Base-by-base conservation (phyloP, 331 rosid species). In the Malus hybrid region DNA sequence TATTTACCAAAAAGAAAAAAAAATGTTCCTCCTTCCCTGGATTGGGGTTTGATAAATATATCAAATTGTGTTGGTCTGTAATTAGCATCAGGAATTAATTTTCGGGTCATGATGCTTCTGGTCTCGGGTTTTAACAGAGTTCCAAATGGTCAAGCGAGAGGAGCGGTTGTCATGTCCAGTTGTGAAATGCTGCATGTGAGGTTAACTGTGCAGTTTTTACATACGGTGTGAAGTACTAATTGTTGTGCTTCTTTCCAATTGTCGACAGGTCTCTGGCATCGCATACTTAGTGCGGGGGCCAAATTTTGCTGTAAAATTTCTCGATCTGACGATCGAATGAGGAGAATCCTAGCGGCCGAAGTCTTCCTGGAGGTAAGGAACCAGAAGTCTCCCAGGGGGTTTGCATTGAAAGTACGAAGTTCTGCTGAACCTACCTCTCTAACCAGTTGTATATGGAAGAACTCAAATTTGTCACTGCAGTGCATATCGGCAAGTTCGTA, bases 251-350 rank as follows among this genome's bases (percentile, higher is more conserved):
- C 2, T 36, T 6, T 66, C 54, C 19, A 28, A 8, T 4, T 10
- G 16, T 67, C 28, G 67, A 18, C 29, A 31, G 44, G 42, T 56
- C 18, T 55, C 44, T 39, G 42, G 46, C 19, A 29, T 27, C 67
- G 10, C 52, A 22, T 31, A 19, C 14, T 15, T 42, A 39, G 66
- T 65, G 69, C 77, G 56, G 81, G 70, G 34, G 20, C 69, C 61
- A 67, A 73, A 65, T 79, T 73, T 73, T 79, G 79, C 74, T 29
- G 48, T 24, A 32, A 10, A 27, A 16, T 69, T 22, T 63, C 72
- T 54, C 42, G 66, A 36, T 34, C 48, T 10, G 36, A 36, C 19
- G 2, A 36, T 24, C 12, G 56, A 44, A 32, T 70, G 27, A 9
- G 32, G 46, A 18, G 19, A 66, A 66, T 34, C 31, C 18, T 33